Percentiles rank a stretch among this genome's conserved stretches.
phyloP scores from a whole-genome alignment of 768 basidiomycete genomes.

The Suillus plorans region DNA sequence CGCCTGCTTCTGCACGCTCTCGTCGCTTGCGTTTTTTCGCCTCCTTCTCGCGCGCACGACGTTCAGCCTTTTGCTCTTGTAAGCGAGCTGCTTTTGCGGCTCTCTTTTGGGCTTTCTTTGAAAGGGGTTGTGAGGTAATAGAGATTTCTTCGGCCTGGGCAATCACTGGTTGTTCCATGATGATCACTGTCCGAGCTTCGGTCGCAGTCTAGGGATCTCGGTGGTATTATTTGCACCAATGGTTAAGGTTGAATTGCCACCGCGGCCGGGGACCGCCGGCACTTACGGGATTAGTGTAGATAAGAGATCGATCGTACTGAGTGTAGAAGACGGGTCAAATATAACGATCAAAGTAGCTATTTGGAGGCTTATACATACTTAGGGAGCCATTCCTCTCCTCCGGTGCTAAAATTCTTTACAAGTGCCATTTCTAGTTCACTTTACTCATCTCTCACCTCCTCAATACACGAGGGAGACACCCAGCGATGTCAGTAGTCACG shows the following conservation, averaged over 20 bases:
- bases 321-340: neutral
- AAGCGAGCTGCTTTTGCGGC: slow-evolving; percentile 68
- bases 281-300: neutral
- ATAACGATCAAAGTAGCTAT: neutral
- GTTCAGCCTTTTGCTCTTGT: slow-evolving; percentile 66
- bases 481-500: neutral
- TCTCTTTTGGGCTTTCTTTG: slow-evolving; percentile 79
- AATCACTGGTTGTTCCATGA: slow-evolving; percentile 28
- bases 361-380: neutral
- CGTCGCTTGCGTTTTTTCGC: slow-evolving; percentile 74
- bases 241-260: slow-evolving; percentile 7
- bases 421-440: neutral
- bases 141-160: slow-evolving; percentile 15
- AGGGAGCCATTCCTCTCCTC: neutral
- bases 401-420: neutral
- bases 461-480: neutral
- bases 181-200: neutral
- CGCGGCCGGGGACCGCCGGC: slow-evolving; percentile 7
- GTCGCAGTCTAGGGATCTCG: neutral
- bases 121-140: slow-evolving; percentile 37
- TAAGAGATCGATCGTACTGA: slow-evolving; percentile 1
- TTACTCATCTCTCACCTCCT: neutral
- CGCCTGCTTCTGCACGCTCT: slow-evolving; percentile 58
- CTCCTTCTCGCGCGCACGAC: slow-evolving; percentile 75
- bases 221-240: neutral